These are phyloP conservation scores for Tylopilus felleus DNA, from an alignment of 768 basidiomycete species.

Conservation along the genomic window DNA sequence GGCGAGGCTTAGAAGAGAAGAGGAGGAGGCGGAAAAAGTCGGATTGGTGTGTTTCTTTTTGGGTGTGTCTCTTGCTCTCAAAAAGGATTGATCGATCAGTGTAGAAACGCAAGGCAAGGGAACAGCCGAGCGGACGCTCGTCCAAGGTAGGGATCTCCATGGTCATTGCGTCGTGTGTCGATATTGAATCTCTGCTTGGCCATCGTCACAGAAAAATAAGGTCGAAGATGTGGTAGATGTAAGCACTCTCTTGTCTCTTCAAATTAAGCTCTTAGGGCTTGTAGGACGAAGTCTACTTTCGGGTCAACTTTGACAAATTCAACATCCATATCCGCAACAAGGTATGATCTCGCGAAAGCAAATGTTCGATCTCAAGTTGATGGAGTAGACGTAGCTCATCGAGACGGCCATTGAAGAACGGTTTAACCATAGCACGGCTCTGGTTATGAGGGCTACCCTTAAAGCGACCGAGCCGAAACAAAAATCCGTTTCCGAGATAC, in stretches of 20 bases:
- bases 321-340: constrained; percentile 84
- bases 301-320: constrained; percentile 88
- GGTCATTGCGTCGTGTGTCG: not conserved
- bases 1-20: constrained; percentile 61
- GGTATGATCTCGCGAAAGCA: constrained; percentile 39
- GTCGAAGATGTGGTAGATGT: constrained; percentile 66
- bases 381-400: constrained; percentile 55
- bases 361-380: constrained; percentile 5
- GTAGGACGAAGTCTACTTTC: constrained; percentile 73
- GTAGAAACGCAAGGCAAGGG: constrained; percentile 64
- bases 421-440: constrained; percentile 71
- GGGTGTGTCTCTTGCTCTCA: not conserved
- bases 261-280: not conserved
- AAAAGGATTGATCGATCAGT: constrained; percentile 20
- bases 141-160: constrained; percentile 46
- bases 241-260: constrained; percentile 24
- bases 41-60: constrained; percentile 54
- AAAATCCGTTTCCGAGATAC: constrained; percentile 53
- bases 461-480: constrained; percentile 68
- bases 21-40: constrained; percentile 69
- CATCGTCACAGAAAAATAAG: constrained; percentile 38
- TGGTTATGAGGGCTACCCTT: constrained; percentile 68
- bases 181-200: constrained; percentile 23
- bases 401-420: constrained; percentile 72
- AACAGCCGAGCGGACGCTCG: constrained; percentile 40